Evolutionary conservation across 1,139 yeast species (phyloP).

Genomic region (Chernovozyma sophiae-reginae): DNA sequence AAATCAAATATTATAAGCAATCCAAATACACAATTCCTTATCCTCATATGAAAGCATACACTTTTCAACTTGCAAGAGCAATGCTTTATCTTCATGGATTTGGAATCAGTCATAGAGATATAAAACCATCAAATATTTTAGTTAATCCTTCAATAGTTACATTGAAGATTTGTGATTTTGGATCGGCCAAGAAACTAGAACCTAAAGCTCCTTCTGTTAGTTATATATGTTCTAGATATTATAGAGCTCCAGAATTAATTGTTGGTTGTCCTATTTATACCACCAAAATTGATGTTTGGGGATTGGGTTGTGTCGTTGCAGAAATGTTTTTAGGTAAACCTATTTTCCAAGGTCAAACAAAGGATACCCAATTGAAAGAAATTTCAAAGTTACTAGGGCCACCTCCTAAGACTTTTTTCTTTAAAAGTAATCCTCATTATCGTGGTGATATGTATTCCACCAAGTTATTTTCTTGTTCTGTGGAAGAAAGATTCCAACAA

Average conservation of each 20-base stretch:
- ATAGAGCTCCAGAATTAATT: constrained; percentile 79
- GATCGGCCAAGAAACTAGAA: constrained; percentile 74
- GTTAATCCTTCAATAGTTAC: constrained; percentile 66
- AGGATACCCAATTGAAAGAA: constrained; percentile 70
- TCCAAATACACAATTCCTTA: constrained; percentile 63
- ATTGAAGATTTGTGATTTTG: constrained; percentile 77
- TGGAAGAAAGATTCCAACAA: constrained; percentile 61
- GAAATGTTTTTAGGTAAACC: constrained; percentile 82
- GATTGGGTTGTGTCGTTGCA: constrained; percentile 79
- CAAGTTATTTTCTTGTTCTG: constrained; percentile 59
- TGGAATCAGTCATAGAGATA: constrained; percentile 78
- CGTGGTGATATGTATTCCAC: constrained; percentile 71
- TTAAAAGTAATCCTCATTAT: constrained; percentile 68
- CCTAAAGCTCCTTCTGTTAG: constrained; percentile 71
- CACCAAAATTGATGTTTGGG: constrained; percentile 83
- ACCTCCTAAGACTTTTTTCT: constrained; percentile 70
- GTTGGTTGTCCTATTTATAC: constrained; percentile 74
- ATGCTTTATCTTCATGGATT: constrained; percentile 78
- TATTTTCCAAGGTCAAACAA: constrained; percentile 76
- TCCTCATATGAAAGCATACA: constrained; percentile 70
- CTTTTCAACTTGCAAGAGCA: constrained; percentile 78
- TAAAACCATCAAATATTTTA: constrained; percentile 74
- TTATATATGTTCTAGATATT: constrained; percentile 75
- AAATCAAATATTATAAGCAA: constrained; percentile 65
- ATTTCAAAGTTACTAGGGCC: constrained; percentile 74